phyloP scores from a whole-genome alignment of 208 protist genomes.

The Leishmania guyanensis region DNA sequence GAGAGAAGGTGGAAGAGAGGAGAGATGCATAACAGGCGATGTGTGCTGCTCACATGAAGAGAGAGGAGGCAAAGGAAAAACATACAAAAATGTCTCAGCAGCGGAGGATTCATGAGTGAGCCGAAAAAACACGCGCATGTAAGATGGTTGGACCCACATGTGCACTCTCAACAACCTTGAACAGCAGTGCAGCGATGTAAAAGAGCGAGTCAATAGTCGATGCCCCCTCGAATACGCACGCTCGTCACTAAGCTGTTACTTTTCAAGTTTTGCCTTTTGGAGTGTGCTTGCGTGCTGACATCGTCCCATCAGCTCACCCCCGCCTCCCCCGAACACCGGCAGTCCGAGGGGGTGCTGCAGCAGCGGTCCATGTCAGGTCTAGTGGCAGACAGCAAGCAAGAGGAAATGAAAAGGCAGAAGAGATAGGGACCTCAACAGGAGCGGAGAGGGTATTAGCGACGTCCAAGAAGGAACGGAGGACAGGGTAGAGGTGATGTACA shows the following conservation, averaged over 20 bases:
- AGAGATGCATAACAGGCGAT: slow-evolving; percentile 1
- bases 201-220: neutral
- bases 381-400: neutral
- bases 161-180: neutral
- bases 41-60: neutral
- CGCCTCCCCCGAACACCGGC: neutral
- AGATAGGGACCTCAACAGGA: neutral
- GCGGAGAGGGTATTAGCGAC: neutral
- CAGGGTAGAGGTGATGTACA: neutral
- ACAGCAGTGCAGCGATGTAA: neutral
- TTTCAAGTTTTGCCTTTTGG: neutral
- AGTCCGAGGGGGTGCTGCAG: neutral
- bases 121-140: neutral
- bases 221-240: neutral
- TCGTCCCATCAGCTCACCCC: neutral
- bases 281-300: neutral
- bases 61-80: neutral
- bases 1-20: neutral
- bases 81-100: neutral
- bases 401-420: neutral
- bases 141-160: neutral
- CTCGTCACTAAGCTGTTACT: neutral
- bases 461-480: neutral
- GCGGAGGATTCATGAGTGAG: neutral
- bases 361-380: neutral